Evolutionary conservation across 176 grass and related monocot genomes (phyloP).

Genomic region (Cocos nucifera): DNA sequence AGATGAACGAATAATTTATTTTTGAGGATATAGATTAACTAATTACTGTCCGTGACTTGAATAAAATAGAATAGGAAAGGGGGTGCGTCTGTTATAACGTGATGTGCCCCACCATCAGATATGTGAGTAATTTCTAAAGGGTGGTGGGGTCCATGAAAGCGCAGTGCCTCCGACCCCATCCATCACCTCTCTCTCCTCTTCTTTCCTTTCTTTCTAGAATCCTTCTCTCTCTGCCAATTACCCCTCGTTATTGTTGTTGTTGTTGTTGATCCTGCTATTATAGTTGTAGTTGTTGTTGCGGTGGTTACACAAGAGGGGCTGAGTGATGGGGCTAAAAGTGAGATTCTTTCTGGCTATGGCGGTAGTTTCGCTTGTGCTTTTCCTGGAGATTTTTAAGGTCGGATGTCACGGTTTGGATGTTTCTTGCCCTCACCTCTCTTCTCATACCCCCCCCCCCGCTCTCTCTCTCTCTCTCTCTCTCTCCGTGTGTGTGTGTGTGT

Average conservation of each 20-base stretch:
- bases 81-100: slow-evolving; percentile 28
- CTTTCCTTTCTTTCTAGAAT: background rate
- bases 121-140: slow-evolving; percentile 18
- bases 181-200: slow-evolving; percentile 22
- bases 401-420: slow-evolving; percentile 24
- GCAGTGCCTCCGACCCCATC: slow-evolving; percentile 33
- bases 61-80: slow-evolving; percentile 7
- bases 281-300: slow-evolving; percentile 34
- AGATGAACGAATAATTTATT: no score
- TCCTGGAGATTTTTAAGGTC: slow-evolving; percentile 40
- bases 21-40: no score
- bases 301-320: slow-evolving; percentile 21
- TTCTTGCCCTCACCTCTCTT: background rate
- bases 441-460: background rate
- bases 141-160: slow-evolving; percentile 36
- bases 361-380: slow-evolving; percentile 22
- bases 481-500: no score
- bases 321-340: slow-evolving; percentile 1
- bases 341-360: slow-evolving; percentile 8
- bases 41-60: no score
- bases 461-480: background rate
- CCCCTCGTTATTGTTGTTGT: slow-evolving; percentile 20
- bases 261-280: slow-evolving; percentile 17
- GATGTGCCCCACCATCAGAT: slow-evolving; percentile 11
- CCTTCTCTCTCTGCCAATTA: background rate